Conservation (phyloP, 2,329 filamentous ascomycete genomes). For the Penicillium sp. region DNA sequence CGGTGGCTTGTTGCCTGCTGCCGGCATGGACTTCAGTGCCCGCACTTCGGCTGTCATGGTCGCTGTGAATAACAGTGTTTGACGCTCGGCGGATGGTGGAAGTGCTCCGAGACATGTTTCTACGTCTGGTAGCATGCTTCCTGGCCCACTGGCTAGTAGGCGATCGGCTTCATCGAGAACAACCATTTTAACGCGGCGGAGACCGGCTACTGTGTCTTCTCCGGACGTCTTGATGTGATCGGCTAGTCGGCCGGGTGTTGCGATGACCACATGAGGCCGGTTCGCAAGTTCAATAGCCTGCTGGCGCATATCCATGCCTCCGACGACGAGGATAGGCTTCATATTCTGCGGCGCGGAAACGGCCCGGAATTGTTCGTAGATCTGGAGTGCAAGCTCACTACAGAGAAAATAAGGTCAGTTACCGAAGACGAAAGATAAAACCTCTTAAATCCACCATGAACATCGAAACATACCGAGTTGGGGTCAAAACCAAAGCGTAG, state of each 20-base stretch:
- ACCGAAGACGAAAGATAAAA: neutral
- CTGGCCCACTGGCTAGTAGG: slow-evolving; percentile 69
- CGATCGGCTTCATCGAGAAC: slow-evolving; percentile 96
- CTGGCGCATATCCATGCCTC: slow-evolving; percentile 85
- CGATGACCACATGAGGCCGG: slow-evolving; percentile 87
- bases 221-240: slow-evolving; percentile 92
- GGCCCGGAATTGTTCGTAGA: slow-evolving; percentile 93
- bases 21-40: slow-evolving; percentile 75
- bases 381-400: slow-evolving; percentile 88
- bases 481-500: slow-evolving; percentile 85
- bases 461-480: slow-evolving; percentile 61
- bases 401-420: neutral
- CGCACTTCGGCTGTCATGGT: slow-evolving; percentile 92
- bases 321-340: slow-evolving; percentile 85
- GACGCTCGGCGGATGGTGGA: slow-evolving; percentile 73
- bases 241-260: slow-evolving; percentile 87
- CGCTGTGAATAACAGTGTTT: slow-evolving; percentile 93
- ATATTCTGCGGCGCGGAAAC: slow-evolving; percentile 85
- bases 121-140: slow-evolving; percentile 92
- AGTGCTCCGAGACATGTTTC: slow-evolving; percentile 82
- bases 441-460: neutral
- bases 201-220: slow-evolving; percentile 80
- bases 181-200: slow-evolving; percentile 77
- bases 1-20: slow-evolving; percentile 66
- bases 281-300: slow-evolving; percentile 82